Base-by-base conservation (phyloP, 2,329 filamentous ascomycete species). In the Elsinoe batatas region DNA sequence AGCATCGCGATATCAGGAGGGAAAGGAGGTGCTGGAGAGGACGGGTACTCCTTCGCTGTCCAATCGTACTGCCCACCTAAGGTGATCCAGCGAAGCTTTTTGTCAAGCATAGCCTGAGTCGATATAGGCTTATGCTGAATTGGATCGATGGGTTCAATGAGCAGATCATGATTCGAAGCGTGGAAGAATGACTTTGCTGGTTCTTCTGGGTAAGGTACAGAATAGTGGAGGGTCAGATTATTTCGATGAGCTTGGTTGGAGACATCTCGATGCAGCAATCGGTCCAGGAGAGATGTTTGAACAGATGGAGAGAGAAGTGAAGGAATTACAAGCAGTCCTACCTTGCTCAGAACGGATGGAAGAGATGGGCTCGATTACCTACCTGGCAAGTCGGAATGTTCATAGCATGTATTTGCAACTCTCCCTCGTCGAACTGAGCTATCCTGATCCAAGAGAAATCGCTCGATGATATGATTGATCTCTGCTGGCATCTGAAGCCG, bases 61-160 rank as follows among this genome's bases (percentile, higher is more conserved):
- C 91, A 97, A 72, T 97, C 88, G 69, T 97, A 97, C 69, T 97
- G 93, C 0, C 90, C 91, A 50, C 93, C 93, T 2, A 98, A 79
- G 0, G 91, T 97, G 40, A 94, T 81, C 93, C 93, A 98, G 62
- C 91, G 88, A 20, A 97, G 79, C 59, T 88, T 91, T 60, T 84
- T 86, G 57, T 84, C 80, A 42, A 97, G 76, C 30, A 91, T 81
- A 64, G 84, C 83, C 49, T 79, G 75, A 54, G 87, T 75, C 1
- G 80, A 78, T 8, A 96, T 74, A 2, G 88, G 78, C 58, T 84
- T 87, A 71, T 96, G 91, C n/a, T 90, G 71, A 0, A 69, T 61
- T 0, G 86, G 76, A 63, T 95, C 83, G 55, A 87, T 86, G 5
- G 91, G 88, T 10, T 43, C 13, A 20, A 69, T 68, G 1, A 63